These are phyloP conservation scores for Eucalyptus curtisii DNA, from an alignment of 345 rosid species.

Conservation along the genomic window DNA sequence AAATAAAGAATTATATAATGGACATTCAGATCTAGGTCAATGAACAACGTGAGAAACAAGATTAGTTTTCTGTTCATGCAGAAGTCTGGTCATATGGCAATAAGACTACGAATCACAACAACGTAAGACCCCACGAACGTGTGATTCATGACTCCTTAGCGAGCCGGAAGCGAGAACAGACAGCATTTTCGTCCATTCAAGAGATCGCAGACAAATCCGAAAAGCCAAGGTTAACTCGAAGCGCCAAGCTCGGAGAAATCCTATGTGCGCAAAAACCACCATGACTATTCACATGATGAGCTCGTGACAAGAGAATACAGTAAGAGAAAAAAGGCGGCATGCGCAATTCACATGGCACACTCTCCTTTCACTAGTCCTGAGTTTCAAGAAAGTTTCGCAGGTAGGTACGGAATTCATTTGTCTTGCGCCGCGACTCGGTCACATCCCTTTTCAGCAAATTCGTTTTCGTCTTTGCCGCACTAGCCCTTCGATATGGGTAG, in stretches of 20 bases:
- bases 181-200: neutral
- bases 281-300: neutral
- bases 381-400: neutral
- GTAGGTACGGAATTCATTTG: neutral
- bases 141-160: neutral
- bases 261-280: neutral
- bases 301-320: neutral
- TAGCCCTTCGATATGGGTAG: neutral
- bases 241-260: neutral
- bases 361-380: neutral
- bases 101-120: neutral
- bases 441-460: neutral
- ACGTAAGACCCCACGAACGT: neutral
- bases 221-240: neutral
- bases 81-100: neutral
- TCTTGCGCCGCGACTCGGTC: neutral
- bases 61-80: neutral
- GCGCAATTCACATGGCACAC: neutral
- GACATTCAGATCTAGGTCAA: neutral
- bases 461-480: neutral
- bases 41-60: neutral
- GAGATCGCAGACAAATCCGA: neutral
- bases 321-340: neutral
- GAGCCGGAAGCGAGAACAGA: neutral
- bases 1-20: neutral